These are phyloP conservation scores for Monosporascus sp. DNA, from an alignment of 2,329 filamentous ascomycete genomes.

Conservation along the genomic window DNA sequence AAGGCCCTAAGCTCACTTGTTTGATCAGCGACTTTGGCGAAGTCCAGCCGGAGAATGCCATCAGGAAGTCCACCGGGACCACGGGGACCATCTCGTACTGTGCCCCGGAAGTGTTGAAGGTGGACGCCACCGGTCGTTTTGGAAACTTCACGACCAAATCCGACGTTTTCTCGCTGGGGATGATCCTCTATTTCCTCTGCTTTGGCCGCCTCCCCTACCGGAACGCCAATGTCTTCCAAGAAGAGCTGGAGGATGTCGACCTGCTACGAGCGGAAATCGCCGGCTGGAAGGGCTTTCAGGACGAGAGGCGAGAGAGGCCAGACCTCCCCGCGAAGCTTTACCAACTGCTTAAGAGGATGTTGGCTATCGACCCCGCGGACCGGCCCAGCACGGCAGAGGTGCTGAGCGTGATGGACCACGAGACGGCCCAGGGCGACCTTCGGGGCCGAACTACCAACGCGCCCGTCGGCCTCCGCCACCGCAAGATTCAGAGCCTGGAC, in stretches of 20 bases:
- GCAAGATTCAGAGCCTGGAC: conserved; percentile 50
- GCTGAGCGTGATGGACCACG: conserved; percentile 67
- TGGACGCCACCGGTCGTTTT: conserved; percentile 63
- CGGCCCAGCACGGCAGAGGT: conserved; percentile 85
- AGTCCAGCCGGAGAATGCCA: conserved; percentile 77
- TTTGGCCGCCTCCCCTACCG: conserved; percentile 83
- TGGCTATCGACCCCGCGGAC: conserved; percentile 70
- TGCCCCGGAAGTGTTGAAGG: conserved; percentile 82
- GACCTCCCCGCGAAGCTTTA: conserved; percentile 87
- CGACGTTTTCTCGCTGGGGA: conserved; percentile 95
- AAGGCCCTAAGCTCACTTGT: conserved; percentile 66
- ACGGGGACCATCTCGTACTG: conserved; percentile 98
- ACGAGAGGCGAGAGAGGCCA: conserved; percentile 65
- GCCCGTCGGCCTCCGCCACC: conserved; percentile 34
- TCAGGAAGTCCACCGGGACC: conserved; percentile 82
- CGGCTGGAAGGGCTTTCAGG: conserved; percentile 80
- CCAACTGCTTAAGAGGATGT: conserved; percentile 70
- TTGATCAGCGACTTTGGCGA: conserved; percentile 98
- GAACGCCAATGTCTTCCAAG: conserved; percentile 77
- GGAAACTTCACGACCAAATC: conserved; percentile 96
- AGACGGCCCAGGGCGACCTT: conserved; percentile 44
- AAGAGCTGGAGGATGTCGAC: conserved; percentile 89
- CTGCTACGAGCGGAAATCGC: conserved; percentile 79
- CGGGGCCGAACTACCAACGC: conserved; percentile 32
- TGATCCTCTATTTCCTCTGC: conserved; percentile 98